Evolutionary conservation across 148 eudicot species (phyloP).

Genomic region (Rhododendron griersonianum): DNA sequence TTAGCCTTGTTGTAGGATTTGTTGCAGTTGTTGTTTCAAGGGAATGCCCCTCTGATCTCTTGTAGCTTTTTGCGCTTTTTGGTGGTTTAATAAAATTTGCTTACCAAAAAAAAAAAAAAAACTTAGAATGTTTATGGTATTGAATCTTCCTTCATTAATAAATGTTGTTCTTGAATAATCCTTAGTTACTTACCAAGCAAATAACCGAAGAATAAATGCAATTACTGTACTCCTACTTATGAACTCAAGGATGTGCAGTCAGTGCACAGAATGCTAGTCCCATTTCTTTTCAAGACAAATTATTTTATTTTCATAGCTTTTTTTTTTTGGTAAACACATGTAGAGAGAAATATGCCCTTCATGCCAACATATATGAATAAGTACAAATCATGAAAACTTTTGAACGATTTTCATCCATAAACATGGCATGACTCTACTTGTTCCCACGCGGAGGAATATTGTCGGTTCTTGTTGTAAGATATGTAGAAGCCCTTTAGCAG

Average conservation of each 20-base stretch:
- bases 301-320: neutral
- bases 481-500: neutral
- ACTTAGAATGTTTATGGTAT: neutral
- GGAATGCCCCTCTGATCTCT: no score
- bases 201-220: neutral
- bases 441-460: neutral
- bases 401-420: neutral
- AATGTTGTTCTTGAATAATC: neutral
- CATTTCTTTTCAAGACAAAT: neutral
- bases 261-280: neutral
- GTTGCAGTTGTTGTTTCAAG: no score
- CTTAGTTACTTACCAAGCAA: neutral
- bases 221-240: neutral
- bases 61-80: no score
- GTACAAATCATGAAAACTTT: neutral
- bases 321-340: neutral
- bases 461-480: neutral
- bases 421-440: neutral
- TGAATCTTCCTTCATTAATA: neutral
- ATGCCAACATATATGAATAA: neutral
- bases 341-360: neutral
- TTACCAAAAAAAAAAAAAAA: no score
- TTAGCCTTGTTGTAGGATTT: no score
- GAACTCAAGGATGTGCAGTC: neutral
- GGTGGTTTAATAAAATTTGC: no score